Percentiles rank a stretch among this genome's conserved stretches.
Evolutionary conservation across 768 basidiomycete species (phyloP).

Genomic region (Psilocybe subaeruginosa): DNA sequence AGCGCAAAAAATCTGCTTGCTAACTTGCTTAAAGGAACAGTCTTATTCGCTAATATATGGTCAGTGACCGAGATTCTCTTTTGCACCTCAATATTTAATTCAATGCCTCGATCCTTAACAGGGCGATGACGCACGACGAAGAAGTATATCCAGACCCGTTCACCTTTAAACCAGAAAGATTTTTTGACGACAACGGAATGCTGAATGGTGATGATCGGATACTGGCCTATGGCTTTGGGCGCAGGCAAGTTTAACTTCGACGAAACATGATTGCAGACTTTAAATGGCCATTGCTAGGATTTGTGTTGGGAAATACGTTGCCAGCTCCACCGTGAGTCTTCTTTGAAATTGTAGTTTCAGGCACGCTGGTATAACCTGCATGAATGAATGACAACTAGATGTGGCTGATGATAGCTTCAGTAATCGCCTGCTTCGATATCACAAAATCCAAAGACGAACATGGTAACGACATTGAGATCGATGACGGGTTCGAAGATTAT

Average conservation of each 20-base stretch:
- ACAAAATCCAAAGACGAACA: constrained; percentile 30
- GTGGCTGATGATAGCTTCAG: constrained; percentile 20
- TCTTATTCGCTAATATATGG: constrained; percentile 22
- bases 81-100: no score
- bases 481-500: constrained; percentile 13
- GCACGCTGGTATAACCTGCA: not conserved
- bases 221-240: constrained; percentile 19
- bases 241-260: constrained; percentile 11
- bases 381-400: constrained; percentile 1
- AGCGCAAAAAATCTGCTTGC: not conserved
- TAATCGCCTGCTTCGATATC: constrained; percentile 36
- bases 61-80: not conserved
- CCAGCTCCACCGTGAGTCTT: constrained; percentile 3
- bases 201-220: constrained; percentile 11
- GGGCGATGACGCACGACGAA: constrained; percentile 28
- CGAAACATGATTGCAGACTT: not conserved
- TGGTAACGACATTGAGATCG: constrained; percentile 36
- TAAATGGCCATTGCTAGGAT: not conserved
- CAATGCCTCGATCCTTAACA: not conserved
- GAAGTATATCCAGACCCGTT: constrained; percentile 23
- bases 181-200: constrained; percentile 16
- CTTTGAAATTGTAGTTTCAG: not conserved
- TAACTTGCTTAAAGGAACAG: constrained; percentile 5
- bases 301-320: constrained; percentile 13
- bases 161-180: constrained; percentile 31